Percentiles rank a stretch among this genome's conserved stretches.
These are phyloP conservation scores for Inga leiocalycina DNA, from an alignment of 306 rosid genomes.

Conservation along the genomic window DNA sequence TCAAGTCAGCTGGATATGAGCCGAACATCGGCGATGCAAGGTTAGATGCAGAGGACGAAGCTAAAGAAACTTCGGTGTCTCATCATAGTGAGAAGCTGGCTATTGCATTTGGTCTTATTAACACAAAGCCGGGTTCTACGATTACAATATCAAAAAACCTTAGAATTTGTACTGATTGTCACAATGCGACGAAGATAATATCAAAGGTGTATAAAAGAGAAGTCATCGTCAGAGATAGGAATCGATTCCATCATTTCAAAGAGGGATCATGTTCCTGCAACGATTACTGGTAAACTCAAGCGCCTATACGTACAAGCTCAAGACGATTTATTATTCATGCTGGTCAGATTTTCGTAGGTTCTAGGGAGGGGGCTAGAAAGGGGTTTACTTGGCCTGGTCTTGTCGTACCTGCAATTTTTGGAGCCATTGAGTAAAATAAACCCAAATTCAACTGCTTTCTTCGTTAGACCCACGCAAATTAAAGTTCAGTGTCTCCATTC, in stretches of 20 bases:
- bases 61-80: slow-evolving; percentile 53
- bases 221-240: slow-evolving; percentile 59
- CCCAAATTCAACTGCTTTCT: neutral
- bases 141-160: slow-evolving; percentile 63
- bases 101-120: slow-evolving; percentile 61
- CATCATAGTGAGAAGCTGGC: slow-evolving; percentile 80
- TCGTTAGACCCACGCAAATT: neutral
- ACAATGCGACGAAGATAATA: slow-evolving; percentile 60
- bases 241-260: slow-evolving; percentile 65
- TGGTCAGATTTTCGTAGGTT: neutral
- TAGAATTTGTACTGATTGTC: slow-evolving; percentile 62
- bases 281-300: slow-evolving; percentile 54
- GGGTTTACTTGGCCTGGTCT: neutral
- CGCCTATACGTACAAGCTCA: neutral
- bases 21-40: slow-evolving; percentile 58
- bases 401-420: neutral
- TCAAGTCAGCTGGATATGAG: slow-evolving; percentile 53
- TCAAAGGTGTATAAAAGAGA: slow-evolving; percentile 56
- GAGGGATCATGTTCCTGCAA: slow-evolving; percentile 68
- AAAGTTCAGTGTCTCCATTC: neutral
- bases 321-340: neutral
- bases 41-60: slow-evolving; percentile 70
- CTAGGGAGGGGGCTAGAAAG: neutral
- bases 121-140: slow-evolving; percentile 50
- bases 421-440: neutral